Evolutionary conservation across 345 rosid species (phyloP).

Genomic region (Populus simonii): DNA sequence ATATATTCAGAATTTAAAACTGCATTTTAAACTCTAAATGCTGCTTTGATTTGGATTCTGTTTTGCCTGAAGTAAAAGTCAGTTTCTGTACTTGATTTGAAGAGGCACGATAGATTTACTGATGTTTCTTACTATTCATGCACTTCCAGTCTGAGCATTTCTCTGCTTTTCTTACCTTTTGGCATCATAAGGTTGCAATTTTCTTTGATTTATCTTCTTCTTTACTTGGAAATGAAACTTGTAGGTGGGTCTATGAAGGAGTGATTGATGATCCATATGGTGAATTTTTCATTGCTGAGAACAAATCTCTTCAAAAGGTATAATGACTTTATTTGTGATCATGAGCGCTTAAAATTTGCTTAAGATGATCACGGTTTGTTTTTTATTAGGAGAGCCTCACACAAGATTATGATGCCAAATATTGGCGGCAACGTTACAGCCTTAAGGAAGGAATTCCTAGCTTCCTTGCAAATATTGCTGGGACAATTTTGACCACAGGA

Average conservation of each 20-base stretch:
- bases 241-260: slow-evolving; percentile 99
- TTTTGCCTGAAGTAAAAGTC: background rate
- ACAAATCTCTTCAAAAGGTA: slow-evolving; percentile 89
- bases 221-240: slow-evolving; percentile 21
- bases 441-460: slow-evolving; percentile 91
- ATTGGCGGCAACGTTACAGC: slow-evolving; percentile 86
- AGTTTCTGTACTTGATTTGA: background rate
- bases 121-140: background rate
- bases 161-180: background rate
- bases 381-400: slow-evolving; percentile 85
- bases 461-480: slow-evolving; percentile 89
- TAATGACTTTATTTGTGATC: background rate
- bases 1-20: background rate
- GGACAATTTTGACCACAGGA: slow-evolving; percentile 90
- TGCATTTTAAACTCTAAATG: background rate
- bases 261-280: slow-evolving; percentile 95
- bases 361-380: slow-evolving; percentile 24
- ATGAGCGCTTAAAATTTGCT: slow-evolving; percentile 9
- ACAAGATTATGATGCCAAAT: slow-evolving; percentile 75
- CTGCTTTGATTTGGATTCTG: background rate
- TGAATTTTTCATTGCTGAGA: slow-evolving; percentile 89
- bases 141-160: slow-evolving; percentile 6
- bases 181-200: slow-evolving; percentile 8
- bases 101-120: background rate
- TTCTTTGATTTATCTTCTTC: slow-evolving; percentile 15